These are phyloP conservation scores for Diplodia seriata DNA, from an alignment of 2,329 filamentous ascomycete genomes.

Conservation along the genomic window DNA sequence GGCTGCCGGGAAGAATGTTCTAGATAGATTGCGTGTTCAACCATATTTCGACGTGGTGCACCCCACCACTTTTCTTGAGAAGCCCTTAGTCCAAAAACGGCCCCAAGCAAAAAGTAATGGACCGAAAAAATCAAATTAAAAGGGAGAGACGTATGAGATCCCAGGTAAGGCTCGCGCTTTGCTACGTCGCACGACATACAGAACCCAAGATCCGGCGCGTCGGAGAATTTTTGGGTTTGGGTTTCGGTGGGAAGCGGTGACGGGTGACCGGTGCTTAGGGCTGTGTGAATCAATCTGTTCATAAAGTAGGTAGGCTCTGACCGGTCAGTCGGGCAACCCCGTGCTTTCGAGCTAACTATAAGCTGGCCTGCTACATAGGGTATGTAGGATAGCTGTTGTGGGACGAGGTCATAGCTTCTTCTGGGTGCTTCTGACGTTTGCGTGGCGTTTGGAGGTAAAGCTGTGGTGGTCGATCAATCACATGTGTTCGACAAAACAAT, in stretches of 20 bases:
- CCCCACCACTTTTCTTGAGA: not conserved
- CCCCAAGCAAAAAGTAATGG: not conserved
- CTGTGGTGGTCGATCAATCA: not conserved
- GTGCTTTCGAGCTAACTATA: not conserved
- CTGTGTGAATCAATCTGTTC: slow-evolving; percentile 1
- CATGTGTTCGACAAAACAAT: not conserved
- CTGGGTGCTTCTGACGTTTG: not conserved
- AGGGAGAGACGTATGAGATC: not conserved
- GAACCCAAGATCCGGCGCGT: not conserved
- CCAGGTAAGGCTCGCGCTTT: not conserved
- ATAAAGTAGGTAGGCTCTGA: not conserved
- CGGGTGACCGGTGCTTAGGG: slow-evolving; percentile 9
- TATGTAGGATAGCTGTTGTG: slow-evolving; percentile 3
- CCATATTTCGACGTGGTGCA: not conserved
- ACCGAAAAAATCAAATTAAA: not conserved
- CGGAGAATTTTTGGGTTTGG: not conserved
- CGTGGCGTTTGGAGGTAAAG: not conserved
- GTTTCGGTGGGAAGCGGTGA: not conserved
- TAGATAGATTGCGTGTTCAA: too few species aligned
- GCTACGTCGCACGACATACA: not conserved
- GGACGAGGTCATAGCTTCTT: slow-evolving; percentile 20
- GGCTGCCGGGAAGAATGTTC: not conserved
- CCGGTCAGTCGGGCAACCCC: not conserved
- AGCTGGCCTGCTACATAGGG: not conserved
- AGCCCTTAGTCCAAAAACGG: not conserved